Evolutionary conservation across 1,284 basidiomycete species (phyloP).

Genomic region (Heimioporus retisporus): DNA sequence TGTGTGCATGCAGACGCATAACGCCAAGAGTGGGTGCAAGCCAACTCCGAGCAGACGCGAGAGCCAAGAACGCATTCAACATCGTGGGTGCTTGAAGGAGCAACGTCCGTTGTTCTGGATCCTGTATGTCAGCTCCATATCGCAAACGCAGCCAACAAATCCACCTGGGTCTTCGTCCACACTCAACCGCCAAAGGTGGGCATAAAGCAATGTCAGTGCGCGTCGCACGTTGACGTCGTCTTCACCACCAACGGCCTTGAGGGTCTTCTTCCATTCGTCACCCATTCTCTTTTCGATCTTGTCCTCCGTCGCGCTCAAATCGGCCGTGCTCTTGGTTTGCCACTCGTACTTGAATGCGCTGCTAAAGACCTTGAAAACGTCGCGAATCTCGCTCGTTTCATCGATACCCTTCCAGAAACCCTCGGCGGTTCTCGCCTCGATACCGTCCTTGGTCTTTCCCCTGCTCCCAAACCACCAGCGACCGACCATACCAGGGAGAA

Average conservation of each 20-base stretch:
- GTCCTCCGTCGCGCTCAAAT: conserved; percentile 69
- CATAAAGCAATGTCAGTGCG: conserved; percentile 85
- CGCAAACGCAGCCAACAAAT: conserved; percentile 22
- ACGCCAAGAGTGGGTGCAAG: conserved; percentile 83
- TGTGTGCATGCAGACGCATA: conserved; percentile 87
- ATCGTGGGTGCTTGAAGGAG: conserved; percentile 80
- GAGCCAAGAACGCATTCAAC: conserved; percentile 86
- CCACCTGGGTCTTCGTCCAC: conserved; percentile 72
- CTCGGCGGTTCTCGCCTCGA: conserved; percentile 88
- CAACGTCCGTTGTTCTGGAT: conserved; percentile 72
- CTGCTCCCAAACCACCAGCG: conserved; percentile 99
- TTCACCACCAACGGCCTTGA: conserved; percentile 42
- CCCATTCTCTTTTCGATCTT: conserved; percentile 61
- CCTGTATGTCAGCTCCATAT: conserved; percentile 16
- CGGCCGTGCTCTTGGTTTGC: conserved; percentile 46
- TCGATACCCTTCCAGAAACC: conserved; percentile 90
- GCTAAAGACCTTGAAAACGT: conserved; percentile 82
- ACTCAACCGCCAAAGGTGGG: conserved; percentile 86
- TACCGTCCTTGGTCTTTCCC: conserved; percentile 93
- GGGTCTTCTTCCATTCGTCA: conserved; percentile 63
- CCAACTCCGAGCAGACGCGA: conserved; percentile 93
- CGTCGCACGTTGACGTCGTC: conserved; percentile 46
- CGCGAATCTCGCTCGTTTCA: conserved; percentile 83
- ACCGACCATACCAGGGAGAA: conserved; percentile 82
- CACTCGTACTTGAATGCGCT: conserved; percentile 79